Evolutionary conservation across 1,284 basidiomycete species (phyloP), one percentile per base, ranked within the genome.

Genomic region (Meira miltonrushii): DNA sequence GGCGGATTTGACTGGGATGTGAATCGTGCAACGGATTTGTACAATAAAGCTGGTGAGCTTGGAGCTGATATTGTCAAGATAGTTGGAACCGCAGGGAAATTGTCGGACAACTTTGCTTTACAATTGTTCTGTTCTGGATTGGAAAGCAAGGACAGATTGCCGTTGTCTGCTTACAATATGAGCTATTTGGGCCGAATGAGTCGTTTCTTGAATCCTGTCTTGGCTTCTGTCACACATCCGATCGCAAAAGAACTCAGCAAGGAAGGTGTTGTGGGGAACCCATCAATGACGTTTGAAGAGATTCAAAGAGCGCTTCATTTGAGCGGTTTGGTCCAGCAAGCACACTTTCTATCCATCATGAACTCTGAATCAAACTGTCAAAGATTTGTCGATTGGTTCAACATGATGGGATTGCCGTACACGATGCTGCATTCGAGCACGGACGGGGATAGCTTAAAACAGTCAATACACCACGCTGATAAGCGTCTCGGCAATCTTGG

Each of bases 41-140:
- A 71, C 62, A 60, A 55, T 15, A 55, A 59, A 1, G 71, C 65
- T 1, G 49, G 59, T 39, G 37, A 43, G 11, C 52, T 69, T 33
- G 92, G 92, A 40, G 53, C 53, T 8, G 92, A 98, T 79, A 85
- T 97, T 39, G 83, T 92, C 81, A 97, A 97, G 82, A 85, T 97
- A 60, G 88, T 97, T 49, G 88, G 90, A 54, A 91, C 88, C 66
- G 92, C 93, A 11, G 84, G 83, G 59, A 79, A 81, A 4, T 72
- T 90, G 25, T 82, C 85, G 61, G 92, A 94, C 78, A 97, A 96
- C 79, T 84, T 91, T 67, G 81, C 84, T 3, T 83, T 97, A 46
- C 53, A 39, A 13, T 4, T 54, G 12, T 54, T 54, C 40, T 28
- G 33, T 21, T 15, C 28, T 13, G 28, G 38, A n/a, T 19, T 53